These are phyloP conservation scores for Alternaria triticina DNA, from an alignment of 2,329 filamentous ascomycete genomes.

Conservation along the genomic window DNA sequence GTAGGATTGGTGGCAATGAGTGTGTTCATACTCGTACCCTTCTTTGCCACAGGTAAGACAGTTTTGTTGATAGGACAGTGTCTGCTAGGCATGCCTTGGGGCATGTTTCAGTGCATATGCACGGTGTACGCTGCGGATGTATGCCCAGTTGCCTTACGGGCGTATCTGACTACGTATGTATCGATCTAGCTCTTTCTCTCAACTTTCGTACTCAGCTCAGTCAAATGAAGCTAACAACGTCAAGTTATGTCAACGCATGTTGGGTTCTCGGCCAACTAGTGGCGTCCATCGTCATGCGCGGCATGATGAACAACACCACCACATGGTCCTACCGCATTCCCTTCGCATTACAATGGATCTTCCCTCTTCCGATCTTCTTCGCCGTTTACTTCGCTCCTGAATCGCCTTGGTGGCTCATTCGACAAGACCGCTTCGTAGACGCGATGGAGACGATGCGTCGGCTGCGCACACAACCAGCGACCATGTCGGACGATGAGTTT, in stretches of 20 bases:
- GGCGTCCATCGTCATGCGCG: constrained; percentile 70
- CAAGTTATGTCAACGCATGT: constrained; percentile 36
- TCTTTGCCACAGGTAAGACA: constrained; percentile 19
- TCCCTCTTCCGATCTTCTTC: constrained; percentile 65
- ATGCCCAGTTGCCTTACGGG: constrained; percentile 70
- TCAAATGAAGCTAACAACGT: background rate
- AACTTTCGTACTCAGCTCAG: background rate
- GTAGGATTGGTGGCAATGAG: constrained; percentile 12
- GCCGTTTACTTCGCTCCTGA: constrained; percentile 71
- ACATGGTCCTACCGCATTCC: constrained; percentile 68
- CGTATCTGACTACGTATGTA: constrained; percentile 58
- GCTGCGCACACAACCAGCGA: constrained; percentile 13
- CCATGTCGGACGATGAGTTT: constrained; percentile 13
- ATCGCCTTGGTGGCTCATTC: constrained; percentile 75
- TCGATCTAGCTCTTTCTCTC: background rate
- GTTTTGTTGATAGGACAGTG: constrained; percentile 22
- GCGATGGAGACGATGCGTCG: constrained; percentile 56
- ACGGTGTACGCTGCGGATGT: constrained; percentile 60
- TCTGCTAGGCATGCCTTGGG: constrained; percentile 46
- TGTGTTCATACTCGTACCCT: constrained; percentile 18
- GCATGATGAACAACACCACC: constrained; percentile 63
- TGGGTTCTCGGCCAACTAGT: constrained; percentile 65
- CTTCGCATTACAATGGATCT: constrained; percentile 65
- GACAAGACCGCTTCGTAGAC: constrained; percentile 64
- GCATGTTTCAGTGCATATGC: constrained; percentile 49